Evolutionary conservation across 2,329 filamentous ascomycete species (phyloP).

Genomic region (Coniochaeta prunicola): DNA sequence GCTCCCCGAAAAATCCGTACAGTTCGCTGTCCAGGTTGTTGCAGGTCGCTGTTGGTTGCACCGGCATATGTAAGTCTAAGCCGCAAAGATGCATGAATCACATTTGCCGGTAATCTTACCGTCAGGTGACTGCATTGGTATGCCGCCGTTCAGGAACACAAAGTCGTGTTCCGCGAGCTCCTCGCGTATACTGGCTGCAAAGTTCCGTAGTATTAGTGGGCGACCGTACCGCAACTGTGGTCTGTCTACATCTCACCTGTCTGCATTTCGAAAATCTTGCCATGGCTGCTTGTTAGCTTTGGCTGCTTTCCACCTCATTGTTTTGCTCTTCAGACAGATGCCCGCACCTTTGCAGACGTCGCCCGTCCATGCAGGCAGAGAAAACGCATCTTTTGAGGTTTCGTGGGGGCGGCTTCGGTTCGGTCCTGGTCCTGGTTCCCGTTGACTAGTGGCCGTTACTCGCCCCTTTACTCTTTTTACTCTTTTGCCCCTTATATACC

Average conservation of each 20-base stretch:
- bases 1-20: slow-evolving; percentile 15
- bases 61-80: neutral
- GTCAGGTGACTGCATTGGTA: slow-evolving; percentile 14
- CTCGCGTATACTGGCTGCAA: slow-evolving; percentile 16
- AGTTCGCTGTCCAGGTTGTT: slow-evolving; percentile 14
- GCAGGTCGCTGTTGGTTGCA: neutral
- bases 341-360: slow-evolving; percentile 16
- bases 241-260: slow-evolving; percentile 12
- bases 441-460: neutral
- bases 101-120: slow-evolving; percentile 14
- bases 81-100: neutral
- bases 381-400: slow-evolving; percentile 9
- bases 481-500: neutral
- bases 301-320: slow-evolving; percentile 5
- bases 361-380: slow-evolving; percentile 16
- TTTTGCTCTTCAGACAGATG: slow-evolving; percentile 3
- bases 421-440: neutral
- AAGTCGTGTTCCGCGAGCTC: slow-evolving; percentile 18
- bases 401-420: neutral
- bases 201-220: slow-evolving; percentile 6
- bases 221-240: neutral
- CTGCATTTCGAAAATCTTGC: slow-evolving; percentile 20
- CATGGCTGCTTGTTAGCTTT: neutral
- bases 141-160: slow-evolving; percentile 17
- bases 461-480: no score